A percentile compares a stretch with the other conserved stretches of the same genome.
phyloP scores from a whole-genome alignment of 306 rosid species.

The Trifolium fragiferum region DNA sequence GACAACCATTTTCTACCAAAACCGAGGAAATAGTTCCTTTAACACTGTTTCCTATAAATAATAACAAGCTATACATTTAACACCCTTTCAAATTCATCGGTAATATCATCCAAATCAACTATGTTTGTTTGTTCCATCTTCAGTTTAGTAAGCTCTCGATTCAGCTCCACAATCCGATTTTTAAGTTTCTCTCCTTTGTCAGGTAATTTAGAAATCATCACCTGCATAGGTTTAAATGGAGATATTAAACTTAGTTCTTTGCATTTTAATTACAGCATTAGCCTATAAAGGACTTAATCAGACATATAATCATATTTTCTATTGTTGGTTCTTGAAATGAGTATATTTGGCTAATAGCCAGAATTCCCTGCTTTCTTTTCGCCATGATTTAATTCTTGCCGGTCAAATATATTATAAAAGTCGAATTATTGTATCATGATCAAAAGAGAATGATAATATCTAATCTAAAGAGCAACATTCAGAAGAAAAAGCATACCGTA shows the following conservation, averaged over 20 bases:
- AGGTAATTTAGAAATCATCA: slow-evolving; percentile 69
- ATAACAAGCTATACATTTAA: slow-evolving; percentile 58
- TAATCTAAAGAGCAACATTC: not conserved
- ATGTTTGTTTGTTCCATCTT: slow-evolving; percentile 41
- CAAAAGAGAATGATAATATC: not conserved
- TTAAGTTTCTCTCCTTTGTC: slow-evolving; percentile 72
- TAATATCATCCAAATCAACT: slow-evolving; percentile 64
- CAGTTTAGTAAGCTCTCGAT: slow-evolving; percentile 53
- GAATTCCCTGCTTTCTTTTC: not conserved
- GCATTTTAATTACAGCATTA: slow-evolving; percentile 1
- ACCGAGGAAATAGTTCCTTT: not conserved
- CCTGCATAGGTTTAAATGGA: slow-evolving; percentile 52
- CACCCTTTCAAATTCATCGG: slow-evolving; percentile 54
- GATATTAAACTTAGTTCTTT: slow-evolving; percentile 16
- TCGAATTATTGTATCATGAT: not conserved
- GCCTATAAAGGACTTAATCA: slow-evolving; percentile 7
- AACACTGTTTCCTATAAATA: not conserved
- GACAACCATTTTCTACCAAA: slow-evolving; percentile 8
- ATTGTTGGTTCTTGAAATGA: not conserved
- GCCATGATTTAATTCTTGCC: not conserved
- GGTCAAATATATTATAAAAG: not conserved
- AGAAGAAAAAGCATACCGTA: slow-evolving; percentile 53
- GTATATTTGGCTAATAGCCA: not conserved
- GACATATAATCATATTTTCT: not conserved
- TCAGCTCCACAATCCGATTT: slow-evolving; percentile 60